Conservation (phyloP, 352 stramenopile genomes). For the Thalassiosira exigua region DNA sequence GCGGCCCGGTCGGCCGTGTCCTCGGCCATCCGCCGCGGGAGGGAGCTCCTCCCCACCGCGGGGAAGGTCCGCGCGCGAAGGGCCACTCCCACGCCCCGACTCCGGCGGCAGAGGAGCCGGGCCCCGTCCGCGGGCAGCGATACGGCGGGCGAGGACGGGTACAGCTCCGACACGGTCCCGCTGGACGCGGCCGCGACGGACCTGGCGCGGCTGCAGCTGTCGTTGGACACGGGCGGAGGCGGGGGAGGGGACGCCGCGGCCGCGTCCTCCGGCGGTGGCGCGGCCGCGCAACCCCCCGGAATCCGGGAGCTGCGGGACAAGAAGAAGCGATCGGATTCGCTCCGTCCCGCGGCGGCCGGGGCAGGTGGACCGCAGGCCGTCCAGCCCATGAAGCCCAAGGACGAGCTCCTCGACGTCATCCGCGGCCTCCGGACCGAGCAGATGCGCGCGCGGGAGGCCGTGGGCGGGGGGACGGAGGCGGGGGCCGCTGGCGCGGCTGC, state of each 20-base stretch:
- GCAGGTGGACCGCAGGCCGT: slow-evolving; percentile 23
- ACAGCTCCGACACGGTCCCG: slow-evolving; percentile 58
- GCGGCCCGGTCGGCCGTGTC: slow-evolving; percentile 33
- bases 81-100: slow-evolving; percentile 73
- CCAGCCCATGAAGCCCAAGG: slow-evolving; percentile 76
- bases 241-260: too few species aligned
- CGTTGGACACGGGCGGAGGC: neutral
- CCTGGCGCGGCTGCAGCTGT: slow-evolving; percentile 62
- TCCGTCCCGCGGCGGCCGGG: slow-evolving; percentile 1
- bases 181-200: slow-evolving; percentile 70
- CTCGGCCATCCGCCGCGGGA: slow-evolving; percentile 68
- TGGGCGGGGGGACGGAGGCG: slow-evolving; percentile 1
- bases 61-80: slow-evolving; percentile 73
- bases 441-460: slow-evolving; percentile 56
- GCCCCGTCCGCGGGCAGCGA: neutral
- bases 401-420: slow-evolving; percentile 84
- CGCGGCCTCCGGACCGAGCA: slow-evolving; percentile 77
- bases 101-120: slow-evolving; percentile 41
- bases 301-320: slow-evolving; percentile 40
- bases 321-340: slow-evolving; percentile 32
- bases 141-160: slow-evolving; percentile 71
- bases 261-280: neutral
- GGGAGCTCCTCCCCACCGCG: slow-evolving; percentile 70
- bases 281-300: slow-evolving; percentile 12
- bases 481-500: slow-evolving; percentile 33